These are phyloP conservation scores for Aspergillus bombycis DNA, from an alignment of 2,329 filamentous ascomycete species.

Conservation along the genomic window DNA sequence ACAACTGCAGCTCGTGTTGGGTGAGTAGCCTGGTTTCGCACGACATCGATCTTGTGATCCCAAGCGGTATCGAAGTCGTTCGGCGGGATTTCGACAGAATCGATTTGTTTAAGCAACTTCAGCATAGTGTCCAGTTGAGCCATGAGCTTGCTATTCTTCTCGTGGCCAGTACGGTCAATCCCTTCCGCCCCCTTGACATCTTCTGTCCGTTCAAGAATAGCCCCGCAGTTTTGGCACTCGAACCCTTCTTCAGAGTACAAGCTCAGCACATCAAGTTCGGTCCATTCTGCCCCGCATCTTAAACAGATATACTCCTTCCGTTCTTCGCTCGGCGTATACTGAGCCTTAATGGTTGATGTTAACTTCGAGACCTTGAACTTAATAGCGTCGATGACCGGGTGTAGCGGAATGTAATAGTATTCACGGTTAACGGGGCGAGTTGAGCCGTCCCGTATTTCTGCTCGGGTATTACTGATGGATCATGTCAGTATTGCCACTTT, in stretches of 20 bases:
- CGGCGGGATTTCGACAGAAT: slow-evolving; percentile 50
- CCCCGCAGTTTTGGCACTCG: slow-evolving; percentile 76
- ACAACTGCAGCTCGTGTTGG: slow-evolving; percentile 46
- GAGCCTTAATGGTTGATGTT: slow-evolving; percentile 83
- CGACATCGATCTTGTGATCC: slow-evolving; percentile 51
- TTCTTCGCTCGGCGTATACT: slow-evolving; percentile 77
- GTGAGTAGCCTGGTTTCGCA: slow-evolving; percentile 47
- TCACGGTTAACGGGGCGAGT: slow-evolving; percentile 81
- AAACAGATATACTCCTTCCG: slow-evolving; percentile 90
- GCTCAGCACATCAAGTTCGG: slow-evolving; percentile 85
- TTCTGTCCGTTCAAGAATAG: slow-evolving; percentile 48
- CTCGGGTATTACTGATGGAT: slow-evolving; percentile 65
- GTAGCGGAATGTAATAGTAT: slow-evolving; percentile 97
- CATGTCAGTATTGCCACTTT: slow-evolving; percentile 18
- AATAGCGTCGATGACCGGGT: slow-evolving; percentile 90
- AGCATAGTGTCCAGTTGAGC: slow-evolving; percentile 51
- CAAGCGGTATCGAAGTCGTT: slow-evolving; percentile 55
- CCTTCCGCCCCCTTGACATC: slow-evolving; percentile 48
- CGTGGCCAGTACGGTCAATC: slow-evolving; percentile 51
- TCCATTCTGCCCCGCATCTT: slow-evolving; percentile 83
- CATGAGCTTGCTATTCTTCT: slow-evolving; percentile 55
- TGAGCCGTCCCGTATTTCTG: slow-evolving; percentile 78
- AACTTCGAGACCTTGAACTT: slow-evolving; percentile 91
- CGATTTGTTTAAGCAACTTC: slow-evolving; percentile 52
- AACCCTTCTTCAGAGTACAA: slow-evolving; percentile 70